These are phyloP conservation scores for Fusarium graminum DNA, from an alignment of 2,329 filamentous ascomycete species.

Conservation along the genomic window DNA sequence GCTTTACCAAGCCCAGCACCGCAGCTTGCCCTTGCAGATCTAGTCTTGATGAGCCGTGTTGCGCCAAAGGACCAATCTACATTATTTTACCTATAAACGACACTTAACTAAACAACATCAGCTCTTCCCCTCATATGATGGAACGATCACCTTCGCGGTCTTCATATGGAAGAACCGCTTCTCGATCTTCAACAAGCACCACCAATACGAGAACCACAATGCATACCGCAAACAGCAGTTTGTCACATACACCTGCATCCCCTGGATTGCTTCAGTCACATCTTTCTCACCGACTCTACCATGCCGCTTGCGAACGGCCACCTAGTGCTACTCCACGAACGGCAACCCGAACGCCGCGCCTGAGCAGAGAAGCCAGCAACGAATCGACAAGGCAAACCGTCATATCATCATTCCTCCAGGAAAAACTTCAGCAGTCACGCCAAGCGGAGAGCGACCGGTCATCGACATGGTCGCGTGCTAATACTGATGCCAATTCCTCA, in stretches of 20 bases:
- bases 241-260: conserved; percentile 56
- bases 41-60: not conserved
- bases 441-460: conserved; percentile 62
- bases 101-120: conserved; percentile 5
- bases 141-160: conserved; percentile 50
- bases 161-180: conserved; percentile 58
- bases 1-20: conserved; percentile 5
- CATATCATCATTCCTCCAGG: conserved; percentile 67
- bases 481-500: conserved; percentile 56
- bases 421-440: conserved; percentile 66
- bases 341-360: conserved; percentile 56
- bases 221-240: conserved; percentile 59
- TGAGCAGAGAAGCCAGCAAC: conserved; percentile 59
- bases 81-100: not conserved
- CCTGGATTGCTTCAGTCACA: conserved; percentile 54
- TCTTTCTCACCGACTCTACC: conserved; percentile 57
- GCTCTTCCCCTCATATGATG: conserved; percentile 43
- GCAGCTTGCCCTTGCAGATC: conserved; percentile 2
- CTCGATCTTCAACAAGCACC: conserved; percentile 61
- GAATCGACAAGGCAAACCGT: conserved; percentile 58
- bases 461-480: conserved; percentile 52
- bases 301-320: conserved; percentile 55
- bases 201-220: conserved; percentile 58
- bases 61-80: not conserved
- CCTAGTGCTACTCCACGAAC: conserved; percentile 53